Base-by-base conservation (phyloP, 495 filamentous ascomycete genomes). In the Penicillium malachiteum region DNA sequence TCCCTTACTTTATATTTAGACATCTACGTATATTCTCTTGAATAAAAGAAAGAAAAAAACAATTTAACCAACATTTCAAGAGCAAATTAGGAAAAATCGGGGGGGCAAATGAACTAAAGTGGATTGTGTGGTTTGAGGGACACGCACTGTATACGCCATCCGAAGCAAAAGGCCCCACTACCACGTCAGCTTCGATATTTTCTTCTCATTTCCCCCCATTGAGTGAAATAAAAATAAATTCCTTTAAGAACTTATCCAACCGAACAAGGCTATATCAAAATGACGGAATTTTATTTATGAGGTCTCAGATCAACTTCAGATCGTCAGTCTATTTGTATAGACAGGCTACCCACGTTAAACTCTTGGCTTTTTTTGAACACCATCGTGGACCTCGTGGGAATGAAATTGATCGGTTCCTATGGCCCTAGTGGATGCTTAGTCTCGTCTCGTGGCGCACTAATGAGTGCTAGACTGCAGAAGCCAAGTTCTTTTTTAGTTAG, bases 131-230 rank as follows among this genome's bases (percentile, higher is more conserved):
- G 34, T 37, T 37, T 37, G 34, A 16, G 7, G 39, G 14, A 44
- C 50, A 59, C 63, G 56, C 48, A 59, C 30, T 66, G 59, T 47
- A 47, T 41, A 56, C 62, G 62, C 58, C 53, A 58, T 65, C 38
- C 48, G n/a, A 50, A 44, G 49, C 9, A 38, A 37, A 42, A 11
- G 13, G 60, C 63, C 60, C 63, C 63, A 66, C 63, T 41, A 63
- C 63, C 59, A 56, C 63, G 63, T 66, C 57, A 60, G 59, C 60
- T 34, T 52, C 34, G 17, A 33, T 52, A 35, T 37, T 49, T 34
- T 39, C 30, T 47, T 48, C 26, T 16, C 52, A 26, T 30, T 14
- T 30, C 26, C 18, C 7, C 34, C 9, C 9, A 37, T 13, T 9
- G 34, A 37, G 12, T 37, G 21, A 38, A n/a, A 38, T 2, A 38